Conservation (phyloP, 2,329 filamentous ascomycete genomes). For the Raffaelea albimanens region DNA sequence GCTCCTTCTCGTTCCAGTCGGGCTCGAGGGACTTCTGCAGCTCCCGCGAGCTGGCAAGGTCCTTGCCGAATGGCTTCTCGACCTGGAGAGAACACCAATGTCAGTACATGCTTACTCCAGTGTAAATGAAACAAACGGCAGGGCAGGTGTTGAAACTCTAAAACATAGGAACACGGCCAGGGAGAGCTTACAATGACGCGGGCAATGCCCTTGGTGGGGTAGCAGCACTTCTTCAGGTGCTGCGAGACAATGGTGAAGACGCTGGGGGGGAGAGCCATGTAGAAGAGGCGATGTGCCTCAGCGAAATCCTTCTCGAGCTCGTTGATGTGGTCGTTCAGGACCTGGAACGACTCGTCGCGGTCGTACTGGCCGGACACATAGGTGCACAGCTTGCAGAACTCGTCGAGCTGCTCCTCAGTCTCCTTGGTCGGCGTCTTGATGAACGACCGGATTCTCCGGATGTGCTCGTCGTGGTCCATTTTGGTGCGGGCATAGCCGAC, state of each 20-base stretch:
- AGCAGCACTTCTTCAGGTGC: constrained; percentile 95
- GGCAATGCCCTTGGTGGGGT: constrained; percentile 80
- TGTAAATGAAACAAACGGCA: background rate
- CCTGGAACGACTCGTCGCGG: constrained; percentile 85
- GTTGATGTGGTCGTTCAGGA: constrained; percentile 76
- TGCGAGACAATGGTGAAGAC: constrained; percentile 98
- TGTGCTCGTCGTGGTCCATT: constrained; percentile 96
- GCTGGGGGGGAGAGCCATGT: constrained; percentile 96
- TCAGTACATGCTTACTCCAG: background rate
- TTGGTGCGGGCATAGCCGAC: constrained; percentile 98
- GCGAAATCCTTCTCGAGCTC: constrained; percentile 73
- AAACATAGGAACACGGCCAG: background rate
- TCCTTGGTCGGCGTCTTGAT: constrained; percentile 99
- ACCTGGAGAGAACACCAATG: constrained; percentile 46
- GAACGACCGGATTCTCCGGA: constrained; percentile 90
- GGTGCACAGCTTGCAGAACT: constrained; percentile 80
- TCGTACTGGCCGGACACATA: constrained; percentile 98
- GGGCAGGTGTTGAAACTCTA: too few relatives aligned
- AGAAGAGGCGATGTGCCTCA: constrained; percentile 90
- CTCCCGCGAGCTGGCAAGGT: constrained; percentile 86
- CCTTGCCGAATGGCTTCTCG: constrained; percentile 98
- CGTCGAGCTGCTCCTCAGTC: constrained; percentile 85
- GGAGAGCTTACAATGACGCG: constrained; percentile 71
- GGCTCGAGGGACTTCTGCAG: constrained; percentile 91
- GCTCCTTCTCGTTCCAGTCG: constrained; percentile 97